A percentile compares a stretch with the other conserved stretches of the same genome.
phyloP scores from a whole-genome alignment of 2,329 filamentous ascomycete genomes.

The Alternaria conjuncta region DNA sequence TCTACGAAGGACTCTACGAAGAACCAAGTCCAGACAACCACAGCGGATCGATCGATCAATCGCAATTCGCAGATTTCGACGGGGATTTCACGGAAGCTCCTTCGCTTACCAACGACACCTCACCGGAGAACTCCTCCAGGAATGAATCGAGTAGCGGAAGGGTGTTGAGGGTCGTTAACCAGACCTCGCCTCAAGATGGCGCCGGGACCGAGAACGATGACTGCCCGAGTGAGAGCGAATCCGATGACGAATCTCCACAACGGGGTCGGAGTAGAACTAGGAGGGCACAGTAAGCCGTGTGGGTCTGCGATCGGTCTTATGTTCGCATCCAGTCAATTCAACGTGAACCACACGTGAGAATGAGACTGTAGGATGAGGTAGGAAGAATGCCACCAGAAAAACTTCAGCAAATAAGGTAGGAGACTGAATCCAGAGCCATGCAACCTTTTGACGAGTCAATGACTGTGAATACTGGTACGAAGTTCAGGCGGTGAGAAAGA shows the following conservation, averaged over 20 bases:
- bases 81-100: neutral
- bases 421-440: neutral
- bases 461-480: neutral
- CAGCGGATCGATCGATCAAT: neutral
- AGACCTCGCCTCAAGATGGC: neutral
- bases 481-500: neutral
- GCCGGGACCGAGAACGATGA: neutral
- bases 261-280: neutral
- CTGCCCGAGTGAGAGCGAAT: neutral
- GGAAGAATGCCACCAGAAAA: neutral
- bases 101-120: neutral
- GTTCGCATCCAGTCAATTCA: neutral
- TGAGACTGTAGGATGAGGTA: neutral
- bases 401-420: neutral
- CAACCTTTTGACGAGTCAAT: neutral
- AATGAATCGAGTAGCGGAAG: accelerated
- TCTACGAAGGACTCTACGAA: neutral
- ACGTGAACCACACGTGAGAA: neutral
- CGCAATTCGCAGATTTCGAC: slow-evolving; percentile 4
- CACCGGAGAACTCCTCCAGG: neutral
- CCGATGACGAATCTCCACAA: neutral
- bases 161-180: neutral
- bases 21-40: neutral
- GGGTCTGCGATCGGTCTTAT: neutral
- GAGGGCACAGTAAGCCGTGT: neutral